These are phyloP conservation scores for Saccharum spontaneum DNA, from an alignment of 176 grass and related monocot genomes.

Conservation along the genomic window DNA sequence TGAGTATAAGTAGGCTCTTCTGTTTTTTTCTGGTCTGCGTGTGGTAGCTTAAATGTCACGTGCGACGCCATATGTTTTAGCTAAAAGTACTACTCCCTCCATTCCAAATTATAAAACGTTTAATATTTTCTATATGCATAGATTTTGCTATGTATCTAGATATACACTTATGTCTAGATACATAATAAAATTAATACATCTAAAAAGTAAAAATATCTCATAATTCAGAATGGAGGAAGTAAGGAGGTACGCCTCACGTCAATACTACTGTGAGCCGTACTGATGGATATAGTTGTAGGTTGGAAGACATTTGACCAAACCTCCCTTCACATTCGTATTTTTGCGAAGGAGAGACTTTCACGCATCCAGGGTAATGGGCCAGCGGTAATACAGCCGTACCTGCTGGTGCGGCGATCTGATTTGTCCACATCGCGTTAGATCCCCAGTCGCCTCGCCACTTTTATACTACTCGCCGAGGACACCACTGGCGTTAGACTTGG, in stretches of 20 bases:
- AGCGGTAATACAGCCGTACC: conserved; percentile 4
- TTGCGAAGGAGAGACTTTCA: background rate
- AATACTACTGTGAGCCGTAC: too few relatives aligned
- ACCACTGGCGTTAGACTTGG: background rate
- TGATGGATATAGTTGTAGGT: background rate
- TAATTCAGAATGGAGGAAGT: too few relatives aligned
- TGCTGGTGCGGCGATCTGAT: background rate
- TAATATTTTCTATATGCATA: too few relatives aligned
- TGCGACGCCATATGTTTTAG: background rate
- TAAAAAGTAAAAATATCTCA: too few relatives aligned
- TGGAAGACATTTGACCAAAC: background rate
- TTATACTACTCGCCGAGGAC: conserved; percentile 35
- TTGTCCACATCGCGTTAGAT: conserved; percentile 32
- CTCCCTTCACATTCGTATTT: background rate
- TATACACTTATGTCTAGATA: too few relatives aligned
- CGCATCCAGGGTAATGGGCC: background rate
- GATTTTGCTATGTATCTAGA: too few relatives aligned
- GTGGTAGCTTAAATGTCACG: background rate
- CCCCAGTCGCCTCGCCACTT: conserved; percentile 9
- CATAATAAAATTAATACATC: too few relatives aligned
- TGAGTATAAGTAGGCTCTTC: background rate
- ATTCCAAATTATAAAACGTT: too few relatives aligned
- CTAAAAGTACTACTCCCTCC: too few relatives aligned
- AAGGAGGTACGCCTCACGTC: too few relatives aligned
- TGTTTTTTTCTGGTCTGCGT: background rate